Percentiles rank a stretch among this genome's conserved stretches.
Evolutionary conservation across 2,329 filamentous ascomycete genomes (phyloP).

Genomic region (Paracorniculantispora psalliotae): DNA sequence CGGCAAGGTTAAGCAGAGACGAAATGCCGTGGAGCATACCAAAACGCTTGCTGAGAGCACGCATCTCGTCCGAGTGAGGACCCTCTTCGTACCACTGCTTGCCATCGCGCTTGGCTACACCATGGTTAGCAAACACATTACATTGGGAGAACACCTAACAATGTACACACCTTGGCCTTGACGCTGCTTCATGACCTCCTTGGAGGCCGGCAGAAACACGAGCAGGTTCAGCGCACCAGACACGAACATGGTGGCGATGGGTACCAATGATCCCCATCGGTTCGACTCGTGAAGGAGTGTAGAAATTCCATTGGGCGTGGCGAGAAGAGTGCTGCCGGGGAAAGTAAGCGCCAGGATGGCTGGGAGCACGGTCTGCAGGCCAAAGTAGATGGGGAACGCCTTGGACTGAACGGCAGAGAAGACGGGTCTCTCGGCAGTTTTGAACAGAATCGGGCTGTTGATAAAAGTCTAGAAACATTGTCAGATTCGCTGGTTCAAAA

Average conservation of each 20-base stretch:
- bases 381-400: conserved; percentile 86
- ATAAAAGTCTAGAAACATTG: conserved; percentile 68
- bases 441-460: conserved; percentile 70
- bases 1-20: conserved; percentile 70
- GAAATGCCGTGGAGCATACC: conserved; percentile 75
- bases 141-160: conserved; percentile 6
- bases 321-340: conserved; percentile 54
- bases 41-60: conserved; percentile 72
- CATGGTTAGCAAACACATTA: neutral
- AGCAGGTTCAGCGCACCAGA: conserved; percentile 66
- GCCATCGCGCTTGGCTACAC: conserved; percentile 73
- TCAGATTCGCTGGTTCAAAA: conserved; percentile 12
- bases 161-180: conserved; percentile 66
- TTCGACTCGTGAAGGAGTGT: conserved; percentile 58
- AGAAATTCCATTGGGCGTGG: conserved; percentile 42
- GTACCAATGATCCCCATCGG: conserved; percentile 59
- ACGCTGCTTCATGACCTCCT: conserved; percentile 66
- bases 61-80: conserved; percentile 82
- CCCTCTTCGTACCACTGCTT: conserved; percentile 78
- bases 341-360: conserved; percentile 72
- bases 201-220: conserved; percentile 70
- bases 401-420: conserved; percentile 77
- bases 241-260: conserved; percentile 65
- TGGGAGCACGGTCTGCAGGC: conserved; percentile 72
- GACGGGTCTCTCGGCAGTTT: conserved; percentile 67